Evolutionary conservation across 148 eudicot genomes (phyloP).

Genomic region (Fallopia convolvulus): DNA sequence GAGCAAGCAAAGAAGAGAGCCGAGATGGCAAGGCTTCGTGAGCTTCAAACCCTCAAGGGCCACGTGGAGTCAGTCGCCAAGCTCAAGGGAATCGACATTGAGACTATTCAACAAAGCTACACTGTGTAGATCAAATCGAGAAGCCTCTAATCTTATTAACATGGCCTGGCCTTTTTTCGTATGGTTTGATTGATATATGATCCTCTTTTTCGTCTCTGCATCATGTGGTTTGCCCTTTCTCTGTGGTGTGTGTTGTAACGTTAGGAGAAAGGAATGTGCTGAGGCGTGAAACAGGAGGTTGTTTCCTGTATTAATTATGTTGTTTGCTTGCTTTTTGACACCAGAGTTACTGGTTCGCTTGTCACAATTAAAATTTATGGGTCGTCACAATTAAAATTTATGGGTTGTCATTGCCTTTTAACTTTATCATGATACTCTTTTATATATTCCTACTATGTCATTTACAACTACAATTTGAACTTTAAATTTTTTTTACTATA

Average conservation of each 20-base stretch:
- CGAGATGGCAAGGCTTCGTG: slow-evolving; percentile 93
- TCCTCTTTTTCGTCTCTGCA: neutral
- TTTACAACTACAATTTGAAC: no score
- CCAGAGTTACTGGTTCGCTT: neutral
- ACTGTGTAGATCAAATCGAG: slow-evolving; percentile 33
- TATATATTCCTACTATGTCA: no score
- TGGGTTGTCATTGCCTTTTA: neutral
- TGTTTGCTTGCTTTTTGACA: slow-evolving; percentile 5
- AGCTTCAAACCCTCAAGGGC: slow-evolving; percentile 86
- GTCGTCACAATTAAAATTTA: neutral
- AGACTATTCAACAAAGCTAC: slow-evolving; percentile 75
- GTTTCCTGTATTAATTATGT: neutral
- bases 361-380: neutral
- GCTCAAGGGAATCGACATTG: slow-evolving; percentile 83
- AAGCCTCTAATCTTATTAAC: neutral
- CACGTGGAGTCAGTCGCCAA: slow-evolving; percentile 90
- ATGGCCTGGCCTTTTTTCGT: neutral
- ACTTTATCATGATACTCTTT: no score
- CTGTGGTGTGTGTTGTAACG: neutral
- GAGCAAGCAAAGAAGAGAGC: slow-evolving; percentile 92
- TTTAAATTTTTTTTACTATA: no score
- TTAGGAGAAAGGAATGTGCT: neutral
- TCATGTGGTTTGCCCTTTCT: neutral
- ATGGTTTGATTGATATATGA: neutral
- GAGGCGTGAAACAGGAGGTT: neutral